These are phyloP conservation scores for Begonia masoniana DNA, from an alignment of 306 rosid genomes.

Conservation along the genomic window DNA sequence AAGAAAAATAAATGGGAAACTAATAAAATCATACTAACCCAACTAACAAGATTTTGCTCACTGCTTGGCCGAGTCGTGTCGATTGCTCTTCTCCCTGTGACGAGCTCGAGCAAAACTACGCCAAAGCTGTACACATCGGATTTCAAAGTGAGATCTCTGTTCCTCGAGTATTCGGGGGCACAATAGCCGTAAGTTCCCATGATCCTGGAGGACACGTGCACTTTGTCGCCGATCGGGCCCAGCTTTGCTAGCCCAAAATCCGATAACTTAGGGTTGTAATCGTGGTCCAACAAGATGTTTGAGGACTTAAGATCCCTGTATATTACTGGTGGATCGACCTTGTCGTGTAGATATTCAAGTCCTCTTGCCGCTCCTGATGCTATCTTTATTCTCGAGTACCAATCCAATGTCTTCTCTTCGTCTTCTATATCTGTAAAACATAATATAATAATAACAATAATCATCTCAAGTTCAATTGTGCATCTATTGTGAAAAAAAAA, in stretches of 20 bases:
- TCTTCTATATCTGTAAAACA: conserved; percentile 24
- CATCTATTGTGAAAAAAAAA: too few species aligned
- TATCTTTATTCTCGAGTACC: conserved; percentile 63
- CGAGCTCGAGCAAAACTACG: conserved; percentile 71
- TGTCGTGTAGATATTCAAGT: conserved; percentile 77
- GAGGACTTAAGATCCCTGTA: conserved; percentile 60
- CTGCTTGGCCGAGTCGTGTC: conserved; percentile 53
- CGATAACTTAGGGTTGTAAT: conserved; percentile 51
- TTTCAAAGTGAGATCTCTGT: conserved; percentile 50
- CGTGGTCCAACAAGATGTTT: conserved; percentile 57
- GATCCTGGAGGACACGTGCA: conserved; percentile 45
- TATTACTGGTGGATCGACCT: conserved; percentile 61
- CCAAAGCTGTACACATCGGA: conserved; percentile 88
- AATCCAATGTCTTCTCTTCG: conserved; percentile 38
- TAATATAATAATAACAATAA: neutral
- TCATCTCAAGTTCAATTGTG: too few species aligned
- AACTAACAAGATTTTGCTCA: conserved; percentile 82
- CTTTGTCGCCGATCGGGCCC: conserved; percentile 37
- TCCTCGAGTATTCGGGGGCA: conserved; percentile 72
- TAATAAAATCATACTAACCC: conserved; percentile 31
- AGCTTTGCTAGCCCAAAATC: conserved; percentile 67
- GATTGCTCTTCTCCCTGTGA: conserved; percentile 67
- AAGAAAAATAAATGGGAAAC: too few species aligned
- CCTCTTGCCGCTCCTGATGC: conserved; percentile 58
- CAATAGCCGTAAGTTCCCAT: conserved; percentile 79